Percentiles rank a stretch among this genome's conserved stretches.
These are phyloP conservation scores for Saposhnikovia divaricata DNA, from an alignment of 129 eudicot genomes.

Conservation along the genomic window DNA sequence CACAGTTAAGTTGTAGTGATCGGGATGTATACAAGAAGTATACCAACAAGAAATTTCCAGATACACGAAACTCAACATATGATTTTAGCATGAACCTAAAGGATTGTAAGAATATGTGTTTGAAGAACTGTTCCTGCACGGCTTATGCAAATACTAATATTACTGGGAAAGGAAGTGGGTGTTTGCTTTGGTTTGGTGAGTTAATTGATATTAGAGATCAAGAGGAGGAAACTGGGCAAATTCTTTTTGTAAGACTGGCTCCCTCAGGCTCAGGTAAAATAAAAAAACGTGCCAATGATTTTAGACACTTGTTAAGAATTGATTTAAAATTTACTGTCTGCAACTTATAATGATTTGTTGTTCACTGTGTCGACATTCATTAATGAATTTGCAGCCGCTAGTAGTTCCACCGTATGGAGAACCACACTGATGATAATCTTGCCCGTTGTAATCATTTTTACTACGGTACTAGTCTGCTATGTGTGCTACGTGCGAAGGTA, in stretches of 20 bases:
- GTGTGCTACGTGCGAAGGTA: neutral
- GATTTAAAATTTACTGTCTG: too few relatives aligned
- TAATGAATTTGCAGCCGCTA: too few relatives aligned
- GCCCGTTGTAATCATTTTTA: neutral
- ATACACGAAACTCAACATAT: neutral
- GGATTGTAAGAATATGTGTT: neutral
- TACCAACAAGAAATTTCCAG: neutral
- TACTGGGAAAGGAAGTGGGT: neutral
- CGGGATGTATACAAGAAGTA: neutral
- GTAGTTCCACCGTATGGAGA: neutral
- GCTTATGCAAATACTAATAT: neutral
- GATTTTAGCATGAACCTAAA: neutral
- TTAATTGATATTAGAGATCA: neutral
- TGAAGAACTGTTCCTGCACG: neutral
- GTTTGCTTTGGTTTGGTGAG: constrained; percentile 4
- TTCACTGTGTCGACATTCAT: too few relatives aligned
- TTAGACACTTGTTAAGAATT: too few relatives aligned
- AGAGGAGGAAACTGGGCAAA: neutral
- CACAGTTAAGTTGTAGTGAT: neutral
- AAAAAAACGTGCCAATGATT: too few relatives aligned
- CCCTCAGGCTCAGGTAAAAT: neutral
- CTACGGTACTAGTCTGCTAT: neutral
- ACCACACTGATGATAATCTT: neutral
- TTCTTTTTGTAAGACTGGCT: neutral
- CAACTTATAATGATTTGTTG: too few relatives aligned